Base-by-base conservation (phyloP, 331 rosid species). In the Malus hybrid region DNA sequence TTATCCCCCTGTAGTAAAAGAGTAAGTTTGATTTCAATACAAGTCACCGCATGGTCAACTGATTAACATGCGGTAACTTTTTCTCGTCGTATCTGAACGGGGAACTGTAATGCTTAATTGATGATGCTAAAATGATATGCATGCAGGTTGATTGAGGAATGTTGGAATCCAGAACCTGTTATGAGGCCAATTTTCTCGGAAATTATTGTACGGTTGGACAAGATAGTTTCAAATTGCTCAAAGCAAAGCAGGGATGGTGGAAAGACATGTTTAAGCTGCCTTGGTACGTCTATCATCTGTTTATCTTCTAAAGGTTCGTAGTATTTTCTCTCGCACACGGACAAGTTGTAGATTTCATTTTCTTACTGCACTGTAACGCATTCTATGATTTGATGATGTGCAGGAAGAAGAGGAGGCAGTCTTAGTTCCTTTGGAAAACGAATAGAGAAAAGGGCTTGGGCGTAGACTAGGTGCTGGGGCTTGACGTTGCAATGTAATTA, bases 161-260 rank as follows among this genome's bases (percentile, higher is more conserved):
- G 99, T 78, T 95, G 99, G 99, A 83, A 89, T 85, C 87, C 91
- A 67, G 81, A 86, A 60, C 90, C 97, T 67, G 84, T 81, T 73
- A 86, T 89, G 72, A 90, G 99, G 81, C 98, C 99, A 44, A 89
- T 92, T 60, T 95, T 95, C 86, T 89, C 88, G 3, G 93, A 90
- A 83, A 80, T 89, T 54, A 92, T 95, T 69, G 85, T 85, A 44
- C 85, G 98, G 80, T 83, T 95, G 90, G 87, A 90, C 78, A 95
- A 57, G 88, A 95, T 95, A 83, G 89, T 88, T 76, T 80, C 89
- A 63, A 88, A 83, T 83, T 86, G 97, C 93, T 83, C 99, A 48
- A 95, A 92, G 79, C 99, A 92, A 95, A 92, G 79, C 99, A 92
- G 82, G 99, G 96, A 70, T 86, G 97, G 97, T 92, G 98, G 99